These are phyloP conservation scores for Candida nanaspora DNA, from an alignment of 805 yeast species.

Conservation along the genomic window DNA sequence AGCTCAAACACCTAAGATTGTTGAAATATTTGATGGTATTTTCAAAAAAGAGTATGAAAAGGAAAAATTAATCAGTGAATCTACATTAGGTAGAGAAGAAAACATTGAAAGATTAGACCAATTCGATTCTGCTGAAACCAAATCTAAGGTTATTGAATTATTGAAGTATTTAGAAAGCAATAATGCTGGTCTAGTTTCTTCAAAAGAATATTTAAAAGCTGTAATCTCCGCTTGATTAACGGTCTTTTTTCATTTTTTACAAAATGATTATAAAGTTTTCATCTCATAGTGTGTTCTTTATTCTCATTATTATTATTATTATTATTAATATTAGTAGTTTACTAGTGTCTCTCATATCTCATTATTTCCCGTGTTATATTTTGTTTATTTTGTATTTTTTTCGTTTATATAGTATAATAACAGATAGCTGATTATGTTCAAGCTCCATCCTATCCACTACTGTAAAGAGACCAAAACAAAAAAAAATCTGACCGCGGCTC, in stretches of 20 bases:
- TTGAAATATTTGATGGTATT: conserved; percentile 61
- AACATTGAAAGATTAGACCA: conserved; percentile 72
- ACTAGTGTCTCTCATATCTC: background rate
- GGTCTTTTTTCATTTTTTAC: background rate
- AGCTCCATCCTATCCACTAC: too few species aligned
- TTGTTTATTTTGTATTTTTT: background rate
- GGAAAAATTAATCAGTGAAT: conserved; percentile 58
- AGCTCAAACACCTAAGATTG: conserved; percentile 50
- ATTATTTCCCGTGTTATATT: background rate
- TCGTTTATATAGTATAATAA: too few species aligned
- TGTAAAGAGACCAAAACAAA: too few species aligned
- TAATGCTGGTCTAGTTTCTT: conserved; percentile 55
- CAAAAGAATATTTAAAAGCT: conserved; percentile 37
- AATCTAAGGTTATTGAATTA: conserved; percentile 56
- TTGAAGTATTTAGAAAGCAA: conserved; percentile 65
- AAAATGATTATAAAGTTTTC: background rate
- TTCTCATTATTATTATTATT: too few species aligned
- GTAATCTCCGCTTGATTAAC: conserved; percentile 26
- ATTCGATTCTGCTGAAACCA: conserved; percentile 64
- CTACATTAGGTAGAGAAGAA: conserved; percentile 83
- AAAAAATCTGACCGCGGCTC: background rate
- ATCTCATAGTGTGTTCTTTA: background rate
- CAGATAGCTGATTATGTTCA: too few species aligned
- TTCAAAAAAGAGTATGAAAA: conserved; percentile 72
- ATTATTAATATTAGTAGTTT: too few species aligned